These are phyloP conservation scores for Ceratocystiopsis minuta DNA, from an alignment of 2,329 filamentous ascomycete species.

Conservation along the genomic window DNA sequence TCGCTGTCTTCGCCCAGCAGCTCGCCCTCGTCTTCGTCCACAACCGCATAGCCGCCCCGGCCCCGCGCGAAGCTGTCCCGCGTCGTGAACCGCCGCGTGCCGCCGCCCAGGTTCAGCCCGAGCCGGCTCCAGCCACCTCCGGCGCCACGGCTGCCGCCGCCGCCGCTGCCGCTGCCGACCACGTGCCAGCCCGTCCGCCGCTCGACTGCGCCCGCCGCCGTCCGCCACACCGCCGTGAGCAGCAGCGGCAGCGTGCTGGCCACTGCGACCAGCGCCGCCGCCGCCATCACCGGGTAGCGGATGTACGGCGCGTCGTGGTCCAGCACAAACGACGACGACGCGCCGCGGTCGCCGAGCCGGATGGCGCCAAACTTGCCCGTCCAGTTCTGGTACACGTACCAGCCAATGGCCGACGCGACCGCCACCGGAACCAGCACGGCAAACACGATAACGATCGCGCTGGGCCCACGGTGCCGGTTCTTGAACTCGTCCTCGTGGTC, in stretches of 20 bases:
- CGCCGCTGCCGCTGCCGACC: constrained; percentile 15
- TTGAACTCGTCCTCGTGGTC: constrained; percentile 71
- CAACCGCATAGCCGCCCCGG: constrained; percentile 69
- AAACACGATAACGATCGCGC: constrained; percentile 52
- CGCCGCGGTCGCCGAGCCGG: constrained; percentile 54
- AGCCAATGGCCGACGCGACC: constrained; percentile 55
- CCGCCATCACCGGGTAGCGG: constrained; percentile 60
- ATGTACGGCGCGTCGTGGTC: constrained; percentile 62
- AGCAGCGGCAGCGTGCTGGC: constrained; percentile 51
- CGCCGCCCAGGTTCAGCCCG: constrained; percentile 24
- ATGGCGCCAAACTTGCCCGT: constrained; percentile 83
- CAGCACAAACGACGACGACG: constrained; percentile 16
- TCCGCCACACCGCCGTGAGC: constrained; percentile 54
- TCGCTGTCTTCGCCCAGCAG: constrained; percentile 85
- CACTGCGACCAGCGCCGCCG: constrained; percentile 46
- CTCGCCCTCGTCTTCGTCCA: constrained; percentile 90
- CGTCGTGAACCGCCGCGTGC: constrained; percentile 59
- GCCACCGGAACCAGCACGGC: constrained; percentile 61
- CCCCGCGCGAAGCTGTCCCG: constrained; percentile 77
- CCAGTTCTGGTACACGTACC: constrained; percentile 74
- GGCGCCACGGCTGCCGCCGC: constrained; percentile 22
- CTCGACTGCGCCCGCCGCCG: constrained; percentile 31
- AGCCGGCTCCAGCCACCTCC: constrained; percentile 30
- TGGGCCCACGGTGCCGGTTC: constrained; percentile 43
- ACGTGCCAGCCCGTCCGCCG: constrained; percentile 21